Base-by-base conservation (phyloP, 352 stramenopile species). In the Stramenopiles sp. region DNA sequence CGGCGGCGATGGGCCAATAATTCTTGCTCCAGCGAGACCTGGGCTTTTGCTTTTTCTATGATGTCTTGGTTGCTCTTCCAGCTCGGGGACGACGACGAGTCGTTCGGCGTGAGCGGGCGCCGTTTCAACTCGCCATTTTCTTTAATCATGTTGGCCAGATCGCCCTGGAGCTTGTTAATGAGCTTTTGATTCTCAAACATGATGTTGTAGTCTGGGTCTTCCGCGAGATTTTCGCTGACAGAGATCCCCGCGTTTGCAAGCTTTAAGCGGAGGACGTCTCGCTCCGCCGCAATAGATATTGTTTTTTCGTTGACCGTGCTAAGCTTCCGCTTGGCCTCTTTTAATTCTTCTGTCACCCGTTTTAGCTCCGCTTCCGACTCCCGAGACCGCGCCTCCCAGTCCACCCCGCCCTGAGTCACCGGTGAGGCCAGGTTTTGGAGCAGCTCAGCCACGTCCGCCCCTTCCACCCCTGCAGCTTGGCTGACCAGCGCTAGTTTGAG, bases 391-490 rank as follows among this genome's bases (percentile, higher is more conserved):
- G 33, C 31, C 12, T 33, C 2, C 33, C 6, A 35, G 6, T 71
- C 53, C 2, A 35, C 1, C 35, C 31, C 31, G 6, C 31, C 35
- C 4, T 35, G 31, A 6, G 2, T 6, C 35, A 71, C 12, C 33
- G 53, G 53, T 2, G 53, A 71, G 35, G 33, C 53, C 31, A 71
- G 33, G 35, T 71, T 71, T 71, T 71, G 31, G 35, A 71, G 35
- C 2, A 71, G 12, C 35, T 71, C 53, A 2, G 33, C 35, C 6
- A 71, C 33, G 35, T 71, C 35, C 1, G 35, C 53, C n/a, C n/a
- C n/a, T n/a, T n/a, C n/a, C 6, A 71, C 12, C 35, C 35, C 35
- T 2, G 31, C 53, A 6, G 31, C 53, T 71, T 71, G 33, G 12
- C 35, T 71, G 4, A 71, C 53, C 12, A 71, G 35, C 35, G 53